Evolutionary conservation across 768 basidiomycete genomes (phyloP), one percentile per base, ranked within the genome.

Genomic region (Tylopilus rubrobrunneus): DNA sequence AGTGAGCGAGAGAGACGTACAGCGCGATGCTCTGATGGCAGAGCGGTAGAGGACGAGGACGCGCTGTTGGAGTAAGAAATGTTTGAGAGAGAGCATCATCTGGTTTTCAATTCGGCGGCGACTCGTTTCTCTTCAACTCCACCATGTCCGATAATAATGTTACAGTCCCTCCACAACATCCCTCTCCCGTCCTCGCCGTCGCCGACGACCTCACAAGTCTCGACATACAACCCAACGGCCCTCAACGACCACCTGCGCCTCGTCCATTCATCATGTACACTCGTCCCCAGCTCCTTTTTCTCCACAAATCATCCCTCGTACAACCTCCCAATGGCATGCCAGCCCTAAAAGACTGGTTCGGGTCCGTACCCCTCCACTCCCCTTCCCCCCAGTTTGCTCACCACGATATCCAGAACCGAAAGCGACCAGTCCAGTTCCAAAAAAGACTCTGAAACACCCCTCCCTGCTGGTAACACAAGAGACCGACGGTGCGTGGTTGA

Each of bases 281-380:
- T 64, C 83, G 88, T 46, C 64, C 76, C 45, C 84, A 91, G 56
- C 71, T 92, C 37, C 81, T 93, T 49, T 69, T 72, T 51, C 79
- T 93, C 21, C 78, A 81, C 58, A 81, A 79, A 57, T 92, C 91
- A n/a, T 86, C 88, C 23, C 73, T 92, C 39, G 86, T 93, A 25
- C 75, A 79, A 56, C 74, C 77, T 25, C 91, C 92, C 7, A 66
- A 74, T 48, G 81, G 82, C 59, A 92, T 93, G 92, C 91, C 91
- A 47, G 76, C 81, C 44, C 73, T 93, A 48, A 91, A 85, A 73
- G 83, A 86, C 44, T 93, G 91, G 91, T 93, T 92, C 72, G 91
- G 91, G 91, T 93, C 67, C 55, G 83, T 74, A 37, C 49, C 54
- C 23, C 7, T 31, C 45, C 49, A 37, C 50, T 29, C 48, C 54